Evolutionary conservation across 2,329 filamentous ascomycete species (phyloP).

Genomic region (Fusarium aywerte): DNA sequence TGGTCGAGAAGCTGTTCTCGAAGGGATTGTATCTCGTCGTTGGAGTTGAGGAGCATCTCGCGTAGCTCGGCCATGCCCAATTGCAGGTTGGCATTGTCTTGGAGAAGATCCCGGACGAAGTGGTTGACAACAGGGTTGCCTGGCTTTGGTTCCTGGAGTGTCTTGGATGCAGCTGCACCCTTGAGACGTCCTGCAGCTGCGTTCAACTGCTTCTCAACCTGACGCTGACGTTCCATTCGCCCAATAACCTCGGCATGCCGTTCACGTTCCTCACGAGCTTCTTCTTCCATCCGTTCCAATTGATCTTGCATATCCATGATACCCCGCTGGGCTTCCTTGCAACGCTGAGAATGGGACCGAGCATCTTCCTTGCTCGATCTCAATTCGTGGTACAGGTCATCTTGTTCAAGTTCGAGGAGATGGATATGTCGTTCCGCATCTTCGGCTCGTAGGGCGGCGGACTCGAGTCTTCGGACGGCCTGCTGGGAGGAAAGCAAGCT

Average conservation of each 20-base stretch:
- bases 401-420: constrained; percentile 84
- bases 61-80: constrained; percentile 90
- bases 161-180: constrained; percentile 78
- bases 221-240: constrained; percentile 84
- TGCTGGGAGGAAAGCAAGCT: constrained; percentile 81
- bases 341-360: constrained; percentile 80
- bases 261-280: constrained; percentile 81
- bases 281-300: constrained; percentile 86
- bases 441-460: constrained; percentile 77
- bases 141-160: constrained; percentile 67
- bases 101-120: constrained; percentile 93
- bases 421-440: constrained; percentile 84
- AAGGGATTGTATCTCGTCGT: constrained; percentile 90
- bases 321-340: constrained; percentile 84
- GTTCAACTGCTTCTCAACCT: constrained; percentile 83
- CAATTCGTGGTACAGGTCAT: constrained; percentile 74
- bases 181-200: constrained; percentile 83
- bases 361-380: constrained; percentile 77
- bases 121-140: constrained; percentile 84
- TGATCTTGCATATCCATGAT: constrained; percentile 85
- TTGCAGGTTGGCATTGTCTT: constrained; percentile 95
- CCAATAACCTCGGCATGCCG: constrained; percentile 83
- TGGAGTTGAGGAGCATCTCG: constrained; percentile 89
- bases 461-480: constrained; percentile 78
- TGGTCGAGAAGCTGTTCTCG: constrained; percentile 84